Percentiles rank a stretch among this genome's conserved stretches.
phyloP scores from a whole-genome alignment of 257 asterid species.

The Linderniella brevidens region DNA sequence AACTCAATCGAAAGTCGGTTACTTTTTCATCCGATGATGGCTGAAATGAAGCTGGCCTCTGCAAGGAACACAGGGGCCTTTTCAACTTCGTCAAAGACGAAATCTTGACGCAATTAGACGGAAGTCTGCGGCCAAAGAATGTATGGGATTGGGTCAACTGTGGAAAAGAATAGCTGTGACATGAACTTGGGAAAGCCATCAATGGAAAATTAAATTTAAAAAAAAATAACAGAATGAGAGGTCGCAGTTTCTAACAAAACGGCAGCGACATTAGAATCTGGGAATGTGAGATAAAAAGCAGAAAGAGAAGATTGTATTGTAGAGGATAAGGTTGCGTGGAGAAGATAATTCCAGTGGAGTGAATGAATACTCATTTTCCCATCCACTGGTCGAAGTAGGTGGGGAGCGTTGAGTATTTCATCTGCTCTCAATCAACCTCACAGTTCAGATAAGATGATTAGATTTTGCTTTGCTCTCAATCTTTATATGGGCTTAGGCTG shows the following conservation, averaged over 20 bases:
- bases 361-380: slow-evolving; percentile 14
- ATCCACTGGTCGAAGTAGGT: slow-evolving; percentile 8
- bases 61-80: slow-evolving; percentile 20
- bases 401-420: slow-evolving; percentile 6
- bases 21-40: slow-evolving; percentile 27
- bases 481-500: too few relatives aligned
- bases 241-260: slow-evolving; percentile 9
- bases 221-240: not conserved
- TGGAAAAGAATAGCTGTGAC: slow-evolving; percentile 33
- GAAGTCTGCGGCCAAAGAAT: slow-evolving; percentile 11
- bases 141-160: slow-evolving; percentile 16
- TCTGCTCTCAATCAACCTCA: slow-evolving; percentile 35
- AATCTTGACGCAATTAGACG: slow-evolving; percentile 14
- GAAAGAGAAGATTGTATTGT: slow-evolving; percentile 9
- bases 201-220: slow-evolving; percentile 11
- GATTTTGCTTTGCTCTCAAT: too few relatives aligned
- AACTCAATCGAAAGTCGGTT: slow-evolving; percentile 10
- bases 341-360: slow-evolving; percentile 9
- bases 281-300: not conserved
- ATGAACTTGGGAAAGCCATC: slow-evolving; percentile 60
- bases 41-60: slow-evolving; percentile 17
- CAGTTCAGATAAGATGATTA: slow-evolving; percentile 35
- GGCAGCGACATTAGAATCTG: slow-evolving; percentile 18
- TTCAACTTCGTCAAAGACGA: slow-evolving; percentile 9
- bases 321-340: slow-evolving; percentile 31